Conservation (phyloP, 148 eudicot genomes). For the Chenopodium berlandieri region DNA sequence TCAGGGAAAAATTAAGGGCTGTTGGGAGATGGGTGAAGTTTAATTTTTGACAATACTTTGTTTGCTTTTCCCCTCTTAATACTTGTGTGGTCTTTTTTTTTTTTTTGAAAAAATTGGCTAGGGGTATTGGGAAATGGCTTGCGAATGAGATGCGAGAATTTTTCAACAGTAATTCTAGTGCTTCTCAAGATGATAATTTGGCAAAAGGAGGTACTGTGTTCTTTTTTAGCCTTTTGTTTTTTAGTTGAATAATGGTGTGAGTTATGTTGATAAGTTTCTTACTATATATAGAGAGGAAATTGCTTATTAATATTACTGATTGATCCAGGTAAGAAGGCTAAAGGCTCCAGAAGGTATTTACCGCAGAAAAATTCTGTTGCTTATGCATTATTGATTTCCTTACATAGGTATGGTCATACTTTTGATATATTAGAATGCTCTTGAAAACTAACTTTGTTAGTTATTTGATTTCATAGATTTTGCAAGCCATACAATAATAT, state of each 20-base stretch:
- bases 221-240: not conserved
- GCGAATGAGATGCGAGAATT: conserved; percentile 65
- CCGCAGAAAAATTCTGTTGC: conserved; percentile 92
- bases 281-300: not conserved
- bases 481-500: not conserved
- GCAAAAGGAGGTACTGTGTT: conserved; percentile 45
- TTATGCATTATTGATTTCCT: conserved; percentile 75
- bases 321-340: conserved; percentile 53
- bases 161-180: conserved; percentile 46
- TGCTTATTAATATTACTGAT: not conserved
- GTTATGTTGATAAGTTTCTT: not conserved
- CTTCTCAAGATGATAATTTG: conserved; percentile 43
- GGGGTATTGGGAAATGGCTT: conserved; percentile 95
- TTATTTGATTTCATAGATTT: not conserved
- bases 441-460: not conserved
- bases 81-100: conserved; percentile 8
- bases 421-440: not conserved
- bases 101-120: conserved; percentile 24
- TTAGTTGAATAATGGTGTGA: not conserved
- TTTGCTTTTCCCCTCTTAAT: not conserved
- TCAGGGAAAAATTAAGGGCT: too few species aligned
- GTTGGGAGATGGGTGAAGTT: too few species aligned
- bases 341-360: conserved; percentile 50
- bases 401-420: conserved; percentile 53
- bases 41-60: not conserved